These are phyloP conservation scores for Wickerhamomyces chambardii DNA, from an alignment of 805 yeast genomes.

Conservation along the genomic window DNA sequence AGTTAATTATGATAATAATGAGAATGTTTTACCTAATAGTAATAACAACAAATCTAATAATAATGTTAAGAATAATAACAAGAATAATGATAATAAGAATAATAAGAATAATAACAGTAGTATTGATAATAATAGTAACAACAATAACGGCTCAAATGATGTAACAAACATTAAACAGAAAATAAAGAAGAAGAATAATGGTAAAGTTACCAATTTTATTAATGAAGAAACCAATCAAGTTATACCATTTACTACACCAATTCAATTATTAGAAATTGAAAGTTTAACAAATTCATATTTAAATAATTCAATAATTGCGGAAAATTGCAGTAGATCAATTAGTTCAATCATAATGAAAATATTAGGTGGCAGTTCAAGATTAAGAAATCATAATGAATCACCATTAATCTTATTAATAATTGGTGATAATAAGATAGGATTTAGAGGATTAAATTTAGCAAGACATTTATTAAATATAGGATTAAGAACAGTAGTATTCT, in stretches of 20 bases:
- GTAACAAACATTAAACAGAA: too few species aligned
- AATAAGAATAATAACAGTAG: slow-evolving; percentile 1
- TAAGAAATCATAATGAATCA: slow-evolving; percentile 69
- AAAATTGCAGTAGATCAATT: slow-evolving; percentile 62
- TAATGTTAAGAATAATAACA: neutral
- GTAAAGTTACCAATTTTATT: neutral
- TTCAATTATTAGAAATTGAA: slow-evolving; percentile 73
- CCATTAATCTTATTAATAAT: slow-evolving; percentile 66
- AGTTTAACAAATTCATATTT: slow-evolving; percentile 46
- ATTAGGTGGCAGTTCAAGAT: slow-evolving; percentile 63
- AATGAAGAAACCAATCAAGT: slow-evolving; percentile 12
- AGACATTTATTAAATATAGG: slow-evolving; percentile 73
- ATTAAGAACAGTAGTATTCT: slow-evolving; percentile 43
- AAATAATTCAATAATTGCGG: slow-evolving; percentile 37
- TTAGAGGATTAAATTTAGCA: slow-evolving; percentile 69
- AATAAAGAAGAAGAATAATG: too few species aligned
- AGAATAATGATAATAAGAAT: neutral
- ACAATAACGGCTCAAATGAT: too few species aligned
- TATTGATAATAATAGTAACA: slow-evolving; percentile 1
- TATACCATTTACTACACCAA: slow-evolving; percentile 62
- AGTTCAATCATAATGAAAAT: slow-evolving; percentile 48
- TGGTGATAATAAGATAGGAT: slow-evolving; percentile 72
- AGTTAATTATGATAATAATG: slow-evolving; percentile 56
- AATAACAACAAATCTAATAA: neutral
- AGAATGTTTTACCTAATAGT: slow-evolving; percentile 43